Evolutionary conservation across 345 rosid genomes (phyloP).

Genomic region (Eucalyptus coolabah): DNA sequence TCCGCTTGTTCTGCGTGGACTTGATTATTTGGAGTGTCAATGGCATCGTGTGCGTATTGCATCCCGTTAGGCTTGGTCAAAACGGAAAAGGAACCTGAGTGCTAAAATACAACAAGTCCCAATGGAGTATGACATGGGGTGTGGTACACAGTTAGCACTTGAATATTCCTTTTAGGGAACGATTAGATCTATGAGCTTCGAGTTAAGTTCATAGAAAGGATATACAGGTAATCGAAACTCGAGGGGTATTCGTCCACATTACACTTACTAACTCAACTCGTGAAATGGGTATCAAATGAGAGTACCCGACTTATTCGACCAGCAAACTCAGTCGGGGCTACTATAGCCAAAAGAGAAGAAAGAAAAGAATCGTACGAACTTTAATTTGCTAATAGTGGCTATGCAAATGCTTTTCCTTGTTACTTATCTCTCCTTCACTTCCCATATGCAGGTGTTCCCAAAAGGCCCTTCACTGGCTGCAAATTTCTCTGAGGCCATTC

Average conservation of each 20-base stretch:
- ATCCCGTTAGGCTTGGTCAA: not conserved
- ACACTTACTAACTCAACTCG: no score
- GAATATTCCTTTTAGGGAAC: not conserved
- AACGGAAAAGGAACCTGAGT: not conserved
- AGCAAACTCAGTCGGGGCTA: not conserved
- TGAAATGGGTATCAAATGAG: no score
- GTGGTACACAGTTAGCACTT: not conserved
- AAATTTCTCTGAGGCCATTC: slow-evolving; percentile 34
- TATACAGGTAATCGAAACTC: not conserved
- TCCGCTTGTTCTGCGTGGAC: not conserved
- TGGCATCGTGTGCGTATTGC: not conserved
- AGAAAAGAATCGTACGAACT: not conserved
- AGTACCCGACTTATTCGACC: not conserved
- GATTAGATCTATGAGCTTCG: not conserved
- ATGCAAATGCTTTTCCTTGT: not conserved
- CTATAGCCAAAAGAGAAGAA: not conserved
- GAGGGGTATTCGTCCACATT: not conserved
- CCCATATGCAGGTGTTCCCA: slow-evolving; percentile 23
- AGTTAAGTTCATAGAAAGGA: not conserved
- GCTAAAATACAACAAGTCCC: not conserved
- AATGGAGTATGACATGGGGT: not conserved
- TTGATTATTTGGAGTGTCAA: not conserved
- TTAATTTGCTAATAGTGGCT: not conserved
- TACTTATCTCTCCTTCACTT: not conserved
- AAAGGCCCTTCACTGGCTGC: slow-evolving; percentile 27